Percentiles rank a stretch among this genome's conserved stretches.
Conservation (phyloP, 176 grass and related monocot species). For the Oryza australiensis region DNA sequence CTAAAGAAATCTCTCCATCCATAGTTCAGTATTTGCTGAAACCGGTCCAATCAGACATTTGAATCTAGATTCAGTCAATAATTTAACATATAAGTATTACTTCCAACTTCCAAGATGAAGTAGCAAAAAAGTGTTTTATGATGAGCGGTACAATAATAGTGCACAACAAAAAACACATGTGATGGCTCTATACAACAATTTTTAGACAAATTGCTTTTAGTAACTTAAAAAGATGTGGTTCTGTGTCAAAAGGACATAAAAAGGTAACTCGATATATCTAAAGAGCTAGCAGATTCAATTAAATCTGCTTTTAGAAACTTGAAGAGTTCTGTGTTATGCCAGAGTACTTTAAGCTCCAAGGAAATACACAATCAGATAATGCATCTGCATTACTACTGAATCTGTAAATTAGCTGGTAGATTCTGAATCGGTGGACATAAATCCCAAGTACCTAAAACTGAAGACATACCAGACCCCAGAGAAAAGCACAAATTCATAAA, state of each 20-base stretch:
- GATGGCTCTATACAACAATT: neutral
- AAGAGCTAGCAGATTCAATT: neutral
- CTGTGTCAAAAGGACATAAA: neutral
- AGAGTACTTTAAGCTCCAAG: neutral
- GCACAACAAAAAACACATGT: neutral
- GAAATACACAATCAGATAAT: neutral
- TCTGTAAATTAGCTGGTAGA: neutral
- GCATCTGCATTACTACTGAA: neutral
- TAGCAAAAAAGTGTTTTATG: neutral
- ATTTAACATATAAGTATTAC: neutral
- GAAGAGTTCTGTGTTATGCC: neutral
- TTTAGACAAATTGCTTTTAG: neutral
- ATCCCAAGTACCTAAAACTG: neutral
- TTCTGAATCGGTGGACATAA: neutral
- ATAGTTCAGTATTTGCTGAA: too few species aligned
- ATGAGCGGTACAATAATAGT: neutral
- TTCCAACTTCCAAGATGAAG: conserved; percentile 27
- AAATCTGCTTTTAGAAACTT: neutral
- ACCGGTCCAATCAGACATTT: too few species aligned
- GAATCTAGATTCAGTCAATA: too few species aligned
- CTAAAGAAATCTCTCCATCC: too few species aligned
- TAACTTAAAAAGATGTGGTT: neutral
- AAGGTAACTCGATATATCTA: neutral
- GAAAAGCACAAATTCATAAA: too few species aligned
- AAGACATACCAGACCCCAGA: neutral